Percentiles rank a stretch among this genome's conserved stretches.
phyloP scores from a whole-genome alignment of 2,329 filamentous ascomycete genomes.

The Verticillium nonalfalfae region DNA sequence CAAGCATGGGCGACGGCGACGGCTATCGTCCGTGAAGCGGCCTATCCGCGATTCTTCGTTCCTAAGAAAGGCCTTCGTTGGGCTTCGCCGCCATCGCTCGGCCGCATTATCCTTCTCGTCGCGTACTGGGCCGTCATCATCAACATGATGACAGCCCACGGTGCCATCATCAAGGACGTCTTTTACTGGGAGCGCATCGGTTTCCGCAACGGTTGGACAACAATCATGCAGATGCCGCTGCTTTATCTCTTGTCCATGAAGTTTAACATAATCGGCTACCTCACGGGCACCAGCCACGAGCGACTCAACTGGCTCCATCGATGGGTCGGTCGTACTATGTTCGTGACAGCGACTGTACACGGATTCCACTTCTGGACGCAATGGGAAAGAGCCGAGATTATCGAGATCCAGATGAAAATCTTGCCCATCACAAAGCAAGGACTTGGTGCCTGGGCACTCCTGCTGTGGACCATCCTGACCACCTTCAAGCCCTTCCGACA shows the following conservation, averaged over 20 bases:
- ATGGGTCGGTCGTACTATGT: conserved; percentile 64
- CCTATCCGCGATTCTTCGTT: conserved; percentile 47
- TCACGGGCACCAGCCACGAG: conserved; percentile 61
- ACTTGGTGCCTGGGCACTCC: conserved; percentile 17
- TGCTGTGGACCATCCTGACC: conserved; percentile 17
- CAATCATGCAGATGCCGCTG: conserved; percentile 57
- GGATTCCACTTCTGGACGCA: conserved; percentile 63
- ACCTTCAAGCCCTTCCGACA: conserved; percentile 16
- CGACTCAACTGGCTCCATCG: conserved; percentile 68
- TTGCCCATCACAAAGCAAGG: conserved; percentile 25
- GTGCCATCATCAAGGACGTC: conserved; percentile 41
- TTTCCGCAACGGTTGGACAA: conserved; percentile 62
- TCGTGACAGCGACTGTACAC: conserved; percentile 62
- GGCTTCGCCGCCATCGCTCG: conserved; percentile 52
- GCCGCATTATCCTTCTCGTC: conserved; percentile 46
- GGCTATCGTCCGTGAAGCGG: conserved; percentile 48
- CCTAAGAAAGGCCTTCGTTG: conserved; percentile 40
- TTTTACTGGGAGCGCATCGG: conserved; percentile 60
- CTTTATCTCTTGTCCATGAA: conserved; percentile 58
- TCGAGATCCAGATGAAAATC: conserved; percentile 53
- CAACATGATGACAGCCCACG: conserved; percentile 45
- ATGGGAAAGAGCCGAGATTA: conserved; percentile 55
- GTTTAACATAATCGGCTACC: conserved; percentile 49
- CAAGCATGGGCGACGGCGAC: conserved; percentile 54
- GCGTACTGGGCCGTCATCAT: conserved; percentile 54